A percentile compares a stretch with the other conserved stretches of the same genome.
Conservation (phyloP, 495 filamentous ascomycete genomes). For the Podospora bellae-mahoneyi region DNA sequence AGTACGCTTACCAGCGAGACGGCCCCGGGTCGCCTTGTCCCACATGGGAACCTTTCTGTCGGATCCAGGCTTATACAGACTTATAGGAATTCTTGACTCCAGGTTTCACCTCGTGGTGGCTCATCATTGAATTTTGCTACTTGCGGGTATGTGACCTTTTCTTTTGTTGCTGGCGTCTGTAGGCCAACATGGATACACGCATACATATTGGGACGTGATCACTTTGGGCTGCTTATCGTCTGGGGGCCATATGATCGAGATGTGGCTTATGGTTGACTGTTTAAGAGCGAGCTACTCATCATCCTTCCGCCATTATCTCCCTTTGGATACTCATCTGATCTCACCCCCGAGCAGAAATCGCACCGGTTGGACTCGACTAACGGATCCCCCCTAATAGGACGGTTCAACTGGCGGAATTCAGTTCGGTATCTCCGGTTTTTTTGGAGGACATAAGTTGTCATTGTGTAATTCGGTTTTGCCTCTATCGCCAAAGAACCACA, state of each 20-base stretch:
- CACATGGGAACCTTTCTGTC: background rate
- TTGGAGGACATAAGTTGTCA: background rate
- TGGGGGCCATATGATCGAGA: background rate
- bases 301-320: background rate
- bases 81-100: background rate
- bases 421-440: background rate
- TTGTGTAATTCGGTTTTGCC: background rate
- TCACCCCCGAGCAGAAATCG: background rate
- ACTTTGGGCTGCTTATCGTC: background rate
- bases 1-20: conserved; percentile 4
- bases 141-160: background rate
- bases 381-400: background rate
- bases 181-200: background rate
- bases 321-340: background rate
- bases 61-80: background rate
- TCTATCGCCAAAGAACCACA: background rate
- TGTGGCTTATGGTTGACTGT: background rate
- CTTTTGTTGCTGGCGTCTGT: background rate
- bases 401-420: background rate
- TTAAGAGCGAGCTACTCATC: background rate
- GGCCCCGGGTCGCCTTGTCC: conserved; percentile 4
- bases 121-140: background rate
- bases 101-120: background rate
- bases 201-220: background rate
- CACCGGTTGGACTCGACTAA: background rate